These are phyloP conservation scores for Plasmodium knowlesi DNA, from an alignment of 169 alveolate genomes.

Conservation along the genomic window DNA sequence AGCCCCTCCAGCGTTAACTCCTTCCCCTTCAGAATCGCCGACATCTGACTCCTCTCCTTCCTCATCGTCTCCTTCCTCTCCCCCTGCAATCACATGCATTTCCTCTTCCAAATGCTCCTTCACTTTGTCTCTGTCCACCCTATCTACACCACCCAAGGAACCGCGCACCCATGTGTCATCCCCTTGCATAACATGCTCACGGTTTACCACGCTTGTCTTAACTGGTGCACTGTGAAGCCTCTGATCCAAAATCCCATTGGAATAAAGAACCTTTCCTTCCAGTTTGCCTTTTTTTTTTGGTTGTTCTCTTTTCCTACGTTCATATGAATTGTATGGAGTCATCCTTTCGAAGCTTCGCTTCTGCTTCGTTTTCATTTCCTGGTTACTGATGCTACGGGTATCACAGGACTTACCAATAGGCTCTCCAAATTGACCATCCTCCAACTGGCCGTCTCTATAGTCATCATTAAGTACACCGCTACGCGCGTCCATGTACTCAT, in stretches of 20 bases:
- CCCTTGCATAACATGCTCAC: not conserved
- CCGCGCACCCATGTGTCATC: not conserved
- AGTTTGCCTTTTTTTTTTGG: not conserved
- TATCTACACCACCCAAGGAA: conserved; percentile 6
- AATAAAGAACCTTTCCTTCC: not conserved
- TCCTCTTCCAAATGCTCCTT: not conserved
- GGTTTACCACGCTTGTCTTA: not conserved
- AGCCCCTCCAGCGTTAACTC: not conserved
- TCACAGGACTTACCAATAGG: not conserved
- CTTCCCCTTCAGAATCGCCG: not conserved
- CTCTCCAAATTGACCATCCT: not conserved
- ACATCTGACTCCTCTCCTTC: not conserved
- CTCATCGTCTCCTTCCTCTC: not conserved
- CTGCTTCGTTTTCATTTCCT: not conserved
- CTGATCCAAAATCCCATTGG: not conserved
- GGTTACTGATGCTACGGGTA: not conserved
- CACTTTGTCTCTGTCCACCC: not conserved
- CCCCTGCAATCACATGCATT: not conserved
- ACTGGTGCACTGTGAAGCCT: not conserved
- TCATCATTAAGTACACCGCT: not conserved
- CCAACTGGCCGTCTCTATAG: not conserved
- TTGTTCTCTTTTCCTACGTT: not conserved
- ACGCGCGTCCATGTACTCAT: not conserved
- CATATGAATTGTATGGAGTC: not conserved
- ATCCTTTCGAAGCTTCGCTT: not conserved